Base-by-base conservation (phyloP, 2,329 filamentous ascomycete genomes). In the Incumbomyces lentus region DNA sequence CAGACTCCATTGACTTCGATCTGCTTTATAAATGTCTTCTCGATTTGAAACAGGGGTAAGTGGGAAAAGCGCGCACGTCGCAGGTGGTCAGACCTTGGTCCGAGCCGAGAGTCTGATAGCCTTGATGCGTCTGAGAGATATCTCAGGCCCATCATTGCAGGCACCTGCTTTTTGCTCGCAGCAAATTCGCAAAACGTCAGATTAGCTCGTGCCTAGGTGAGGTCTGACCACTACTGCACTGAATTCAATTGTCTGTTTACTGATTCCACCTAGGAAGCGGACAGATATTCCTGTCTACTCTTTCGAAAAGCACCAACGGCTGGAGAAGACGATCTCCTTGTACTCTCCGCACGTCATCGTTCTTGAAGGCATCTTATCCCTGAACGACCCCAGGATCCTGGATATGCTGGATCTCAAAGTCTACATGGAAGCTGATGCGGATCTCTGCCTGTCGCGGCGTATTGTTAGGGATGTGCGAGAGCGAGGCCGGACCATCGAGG, bases 321-420 rank as follows among this genome's bases (percentile, higher is more conserved):
- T 89, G 40, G 73, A 82, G 10, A 74, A 84, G 54, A 94, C 88
- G 0, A 93, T 84, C 0, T 82, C 85, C 1, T 86, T 98, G 50
- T 98, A 98, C 63, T 96, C 92, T 3, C 92, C 92, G 1, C 92
- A 95, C 65, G 92, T 98, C 18, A 72, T 98, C 19, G 88, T 98
- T 39, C 69, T 98, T 12, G 92, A 98, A 70, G 92, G 92, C 16
- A 98, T 98, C 26, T 86, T 98, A 66, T 92, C 92, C 6, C 71
- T 98, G 11, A 88, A 95, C 60, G 92, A 98, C 60, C 79, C 78
- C 18, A 78, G 90, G 49, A 82, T 98, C 3, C 69, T 92, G 49
- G 84, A 93, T 14, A 69, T 98, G 54, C 70, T 96, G 52, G 92
- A 98, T 64, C 85, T 96, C 71, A 93, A 86, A 84, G 93, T 98